Conservation (phyloP, 371 early-diverging fungal species). For the Blastocladiella emersonii region DNA sequence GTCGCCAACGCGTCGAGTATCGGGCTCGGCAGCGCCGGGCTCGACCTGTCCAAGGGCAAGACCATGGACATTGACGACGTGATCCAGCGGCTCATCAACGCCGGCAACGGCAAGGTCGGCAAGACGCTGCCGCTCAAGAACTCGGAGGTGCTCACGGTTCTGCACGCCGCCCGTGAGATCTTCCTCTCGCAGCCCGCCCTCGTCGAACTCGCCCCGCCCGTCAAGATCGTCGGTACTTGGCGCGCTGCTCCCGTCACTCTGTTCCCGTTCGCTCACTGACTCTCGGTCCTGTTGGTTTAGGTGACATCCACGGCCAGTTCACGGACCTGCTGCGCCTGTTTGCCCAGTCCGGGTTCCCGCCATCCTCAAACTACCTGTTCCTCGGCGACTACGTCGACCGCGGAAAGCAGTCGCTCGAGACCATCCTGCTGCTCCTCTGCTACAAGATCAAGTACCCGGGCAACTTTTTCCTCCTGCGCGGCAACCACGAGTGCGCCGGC, state of each 20-base stretch:
- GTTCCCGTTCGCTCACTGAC: neutral
- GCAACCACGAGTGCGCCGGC: constrained; percentile 89
- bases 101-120: constrained; percentile 57
- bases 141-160: constrained; percentile 71
- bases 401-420: constrained; percentile 77
- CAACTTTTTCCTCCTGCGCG: constrained; percentile 91
- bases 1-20: no score
- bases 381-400: constrained; percentile 94
- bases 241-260: neutral
- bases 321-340: constrained; percentile 82
- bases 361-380: constrained; percentile 83
- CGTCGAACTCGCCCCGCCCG: constrained; percentile 89
- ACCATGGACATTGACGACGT: constrained; percentile 67
- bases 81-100: constrained; percentile 64
- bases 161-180: constrained; percentile 66
- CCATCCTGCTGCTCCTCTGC: constrained; percentile 51
- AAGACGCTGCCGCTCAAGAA: constrained; percentile 59
- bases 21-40: no score
- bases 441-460: constrained; percentile 93
- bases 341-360: constrained; percentile 84
- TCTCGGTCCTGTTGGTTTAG: constrained; percentile 9
- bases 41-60: constrained; percentile 20
- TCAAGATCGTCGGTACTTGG: constrained; percentile 70
- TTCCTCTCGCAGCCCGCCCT: constrained; percentile 87
- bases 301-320: constrained; percentile 94